Percentiles rank a stretch among this genome's conserved stretches.
Evolutionary conservation across 1,139 yeast genomes (phyloP).

Genomic region (Candida tetrigidarum): DNA sequence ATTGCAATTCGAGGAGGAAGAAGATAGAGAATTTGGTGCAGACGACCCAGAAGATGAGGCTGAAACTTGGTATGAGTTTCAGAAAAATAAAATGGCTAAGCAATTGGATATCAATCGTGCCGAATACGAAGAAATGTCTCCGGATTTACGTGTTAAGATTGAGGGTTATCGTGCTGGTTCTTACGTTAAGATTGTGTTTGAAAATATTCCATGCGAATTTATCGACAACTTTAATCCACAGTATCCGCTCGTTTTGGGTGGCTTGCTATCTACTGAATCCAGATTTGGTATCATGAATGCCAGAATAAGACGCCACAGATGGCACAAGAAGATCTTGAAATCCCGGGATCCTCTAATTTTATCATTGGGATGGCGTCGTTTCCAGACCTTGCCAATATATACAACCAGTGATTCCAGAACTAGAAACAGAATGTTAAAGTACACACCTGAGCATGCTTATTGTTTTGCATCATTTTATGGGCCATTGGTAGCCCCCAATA

Average conservation of each 20-base stretch:
- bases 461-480: constrained; percentile 98
- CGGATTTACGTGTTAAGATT: constrained; percentile 71
- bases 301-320: constrained; percentile 95
- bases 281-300: constrained; percentile 93
- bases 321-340: constrained; percentile 97
- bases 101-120: constrained; percentile 93
- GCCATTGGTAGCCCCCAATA: constrained; percentile 95
- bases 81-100: constrained; percentile 95
- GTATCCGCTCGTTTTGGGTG: constrained; percentile 89
- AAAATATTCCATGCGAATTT: constrained; percentile 87
- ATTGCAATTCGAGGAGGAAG: constrained; percentile 90
- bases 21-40: constrained; percentile 74
- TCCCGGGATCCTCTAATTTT: constrained; percentile 94
- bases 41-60: constrained; percentile 79
- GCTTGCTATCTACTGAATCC: constrained; percentile 86
- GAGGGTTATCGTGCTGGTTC: constrained; percentile 96
- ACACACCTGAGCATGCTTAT: constrained; percentile 98
- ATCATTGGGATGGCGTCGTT: constrained; percentile 98
- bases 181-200: constrained; percentile 88
- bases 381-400: constrained; percentile 94
- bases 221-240: constrained; percentile 83
- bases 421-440: constrained; percentile 96
- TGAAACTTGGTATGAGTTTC: constrained; percentile 97
- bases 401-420: constrained; percentile 98
- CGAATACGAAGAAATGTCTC: constrained; percentile 74